phyloP scores from a whole-genome alignment of 2,329 filamentous ascomycete species.

The Fusarium albidum region DNA sequence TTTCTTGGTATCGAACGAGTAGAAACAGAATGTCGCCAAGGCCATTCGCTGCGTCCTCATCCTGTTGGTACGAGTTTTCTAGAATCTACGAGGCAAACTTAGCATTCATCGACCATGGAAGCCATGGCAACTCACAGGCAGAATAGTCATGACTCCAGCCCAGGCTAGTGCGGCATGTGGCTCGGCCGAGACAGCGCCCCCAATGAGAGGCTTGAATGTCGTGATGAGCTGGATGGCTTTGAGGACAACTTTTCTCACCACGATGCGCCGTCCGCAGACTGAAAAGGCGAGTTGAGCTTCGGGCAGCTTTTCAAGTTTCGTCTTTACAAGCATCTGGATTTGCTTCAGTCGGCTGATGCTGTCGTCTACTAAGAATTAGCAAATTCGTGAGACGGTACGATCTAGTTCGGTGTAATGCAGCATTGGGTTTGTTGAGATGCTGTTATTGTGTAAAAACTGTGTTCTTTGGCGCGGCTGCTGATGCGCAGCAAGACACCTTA shows the following conservation, averaged over 20 bases:
- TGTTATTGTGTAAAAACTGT: too few relatives aligned
- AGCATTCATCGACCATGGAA: too few relatives aligned
- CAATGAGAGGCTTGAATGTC: slow-evolving; percentile 8
- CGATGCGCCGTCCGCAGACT: neutral
- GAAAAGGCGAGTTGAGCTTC: too few relatives aligned
- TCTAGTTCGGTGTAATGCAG: too few relatives aligned
- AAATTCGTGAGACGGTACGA: too few relatives aligned
- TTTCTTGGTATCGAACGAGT: slow-evolving; percentile 5
- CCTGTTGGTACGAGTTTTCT: neutral
- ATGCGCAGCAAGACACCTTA: too few relatives aligned
- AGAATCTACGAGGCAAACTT: neutral
- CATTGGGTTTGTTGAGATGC: too few relatives aligned
- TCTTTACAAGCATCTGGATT: too few relatives aligned
- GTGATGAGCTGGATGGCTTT: slow-evolving; percentile 4
- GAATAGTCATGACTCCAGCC: slow-evolving; percentile 3
- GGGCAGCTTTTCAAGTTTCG: too few relatives aligned
- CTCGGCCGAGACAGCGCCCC: slow-evolving; percentile 3
- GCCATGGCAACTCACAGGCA: slow-evolving; percentile 12
- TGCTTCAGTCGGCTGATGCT: too few relatives aligned
- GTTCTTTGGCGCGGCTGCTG: too few relatives aligned
- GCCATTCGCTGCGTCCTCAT: slow-evolving; percentile 11
- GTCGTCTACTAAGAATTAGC: too few relatives aligned
- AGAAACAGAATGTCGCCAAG: slow-evolving; percentile 4
- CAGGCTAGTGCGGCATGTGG: slow-evolving; percentile 15
- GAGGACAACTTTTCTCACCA: slow-evolving; percentile 4